phyloP scores from a whole-genome alignment of 805 yeast genomes.

The Ogataea kodamae region DNA sequence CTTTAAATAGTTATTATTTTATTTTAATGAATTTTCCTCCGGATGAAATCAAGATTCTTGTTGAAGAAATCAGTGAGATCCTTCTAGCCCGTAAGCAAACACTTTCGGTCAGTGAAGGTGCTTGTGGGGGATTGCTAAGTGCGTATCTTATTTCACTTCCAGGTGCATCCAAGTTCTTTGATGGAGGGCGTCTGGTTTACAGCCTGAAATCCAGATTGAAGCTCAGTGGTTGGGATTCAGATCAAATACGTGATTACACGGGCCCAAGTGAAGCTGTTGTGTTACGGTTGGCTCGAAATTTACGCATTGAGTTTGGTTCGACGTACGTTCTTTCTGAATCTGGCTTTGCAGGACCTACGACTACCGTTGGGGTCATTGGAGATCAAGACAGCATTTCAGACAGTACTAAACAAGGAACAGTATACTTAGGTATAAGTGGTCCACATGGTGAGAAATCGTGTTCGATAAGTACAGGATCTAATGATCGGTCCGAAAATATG shows the following conservation, averaged over 20 bases:
- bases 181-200: constrained; percentile 80
- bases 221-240: constrained; percentile 73
- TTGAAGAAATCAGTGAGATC: constrained; percentile 53
- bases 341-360: constrained; percentile 81
- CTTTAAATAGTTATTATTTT: not conserved
- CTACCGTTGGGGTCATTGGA: constrained; percentile 28
- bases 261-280: constrained; percentile 82
- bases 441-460: constrained; percentile 54
- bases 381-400: constrained; percentile 34
- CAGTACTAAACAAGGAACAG: constrained; percentile 54
- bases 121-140: constrained; percentile 84
- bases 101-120: constrained; percentile 79
- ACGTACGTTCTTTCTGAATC: constrained; percentile 81
- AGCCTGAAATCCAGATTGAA: constrained; percentile 71
- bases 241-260: constrained; percentile 67
- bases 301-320: constrained; percentile 76
- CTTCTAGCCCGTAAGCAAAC: constrained; percentile 56
- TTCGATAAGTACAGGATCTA: constrained; percentile 40
- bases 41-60: constrained; percentile 45
- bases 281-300: constrained; percentile 69
- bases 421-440: constrained; percentile 67
- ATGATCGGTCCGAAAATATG: constrained; percentile 68
- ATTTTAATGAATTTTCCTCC: constrained; percentile 55
- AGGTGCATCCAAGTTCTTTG: constrained; percentile 80
- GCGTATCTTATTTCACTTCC: constrained; percentile 79